phyloP scores from a whole-genome alignment of 2,329 filamentous ascomycete species.

The Aspergillus candidus region DNA sequence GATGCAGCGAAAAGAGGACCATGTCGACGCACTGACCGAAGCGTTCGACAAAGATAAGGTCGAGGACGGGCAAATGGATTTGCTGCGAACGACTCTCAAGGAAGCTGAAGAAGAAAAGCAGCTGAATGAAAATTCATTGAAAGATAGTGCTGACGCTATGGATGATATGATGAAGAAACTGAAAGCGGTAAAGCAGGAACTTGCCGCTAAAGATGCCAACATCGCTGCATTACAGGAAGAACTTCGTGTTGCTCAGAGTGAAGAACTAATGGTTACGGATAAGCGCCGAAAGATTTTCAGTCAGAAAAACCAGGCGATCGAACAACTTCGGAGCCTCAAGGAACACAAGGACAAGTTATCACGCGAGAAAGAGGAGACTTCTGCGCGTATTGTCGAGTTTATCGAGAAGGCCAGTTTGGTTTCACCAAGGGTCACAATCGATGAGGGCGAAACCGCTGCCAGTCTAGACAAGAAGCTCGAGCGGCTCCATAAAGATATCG shows the following conservation, averaged over 20 bases:
- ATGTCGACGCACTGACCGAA: constrained; percentile 61
- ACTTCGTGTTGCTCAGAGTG: constrained; percentile 52
- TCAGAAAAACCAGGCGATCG: constrained; percentile 58
- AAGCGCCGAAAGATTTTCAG: constrained; percentile 50
- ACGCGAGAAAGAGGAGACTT: constrained; percentile 44
- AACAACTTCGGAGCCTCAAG: constrained; percentile 46
- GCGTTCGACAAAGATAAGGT: constrained; percentile 54
- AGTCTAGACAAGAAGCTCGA: constrained; percentile 46
- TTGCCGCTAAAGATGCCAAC: constrained; percentile 28
- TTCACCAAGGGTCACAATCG: constrained; percentile 55
- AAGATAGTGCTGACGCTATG: constrained; percentile 45
- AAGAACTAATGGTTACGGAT: constrained; percentile 45
- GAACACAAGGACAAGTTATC: constrained; percentile 43
- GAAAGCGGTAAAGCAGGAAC: constrained; percentile 31
- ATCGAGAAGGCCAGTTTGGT: constrained; percentile 50
- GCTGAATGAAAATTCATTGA: constrained; percentile 40
- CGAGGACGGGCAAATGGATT: constrained; percentile 60
- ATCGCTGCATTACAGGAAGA: constrained; percentile 35
- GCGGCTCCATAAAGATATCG: constrained; percentile 54
- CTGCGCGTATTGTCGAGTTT: constrained; percentile 48
- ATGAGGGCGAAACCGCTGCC: constrained; percentile 56
- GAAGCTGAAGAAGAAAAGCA: constrained; percentile 48
- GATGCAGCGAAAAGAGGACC: constrained; percentile 56
- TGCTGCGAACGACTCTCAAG: constrained; percentile 53
- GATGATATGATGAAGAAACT: constrained; percentile 38